A percentile compares a stretch with the other conserved stretches of the same genome.
Conservation (phyloP, 1,284 basidiomycete species). For the Malassezia brasiliensis region DNA sequence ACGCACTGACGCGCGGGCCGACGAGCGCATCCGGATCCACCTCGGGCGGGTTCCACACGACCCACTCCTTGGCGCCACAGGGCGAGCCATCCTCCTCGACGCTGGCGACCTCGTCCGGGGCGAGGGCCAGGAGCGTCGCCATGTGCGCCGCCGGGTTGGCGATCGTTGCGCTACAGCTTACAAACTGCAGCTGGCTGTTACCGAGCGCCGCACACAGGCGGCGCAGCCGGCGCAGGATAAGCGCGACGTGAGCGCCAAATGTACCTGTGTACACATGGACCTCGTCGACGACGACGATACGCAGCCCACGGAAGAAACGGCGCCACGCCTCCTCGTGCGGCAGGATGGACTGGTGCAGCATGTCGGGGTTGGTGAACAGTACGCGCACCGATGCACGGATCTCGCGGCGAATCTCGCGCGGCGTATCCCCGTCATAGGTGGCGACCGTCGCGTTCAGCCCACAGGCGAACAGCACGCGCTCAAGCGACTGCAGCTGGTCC, state of each 20-base stretch:
- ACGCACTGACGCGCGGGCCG: constrained; percentile 58
- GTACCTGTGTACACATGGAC: constrained; percentile 61
- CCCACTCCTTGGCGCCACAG: constrained; percentile 60
- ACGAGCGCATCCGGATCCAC: constrained; percentile 57
- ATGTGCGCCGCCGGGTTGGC: constrained; percentile 56
- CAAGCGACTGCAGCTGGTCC: constrained; percentile 59
- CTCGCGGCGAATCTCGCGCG: constrained; percentile 54
- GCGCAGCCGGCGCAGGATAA: constrained; percentile 53
- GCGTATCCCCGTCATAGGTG: constrained; percentile 83
- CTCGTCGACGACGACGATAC: constrained; percentile 73
- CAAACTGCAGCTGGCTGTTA: constrained; percentile 62
- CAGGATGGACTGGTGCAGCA: constrained; percentile 72
- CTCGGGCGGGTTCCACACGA: constrained; percentile 55
- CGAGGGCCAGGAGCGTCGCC: constrained; percentile 56
- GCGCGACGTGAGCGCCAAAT: constrained; percentile 38
- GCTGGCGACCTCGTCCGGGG: constrained; percentile 52
- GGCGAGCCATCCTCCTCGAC: constrained; percentile 75
- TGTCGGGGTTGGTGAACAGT: constrained; percentile 59
- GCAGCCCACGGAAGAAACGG: constrained; percentile 60
- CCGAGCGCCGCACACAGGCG: constrained; percentile 74
- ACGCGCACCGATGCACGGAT: constrained; percentile 49
- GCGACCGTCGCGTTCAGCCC: constrained; percentile 59
- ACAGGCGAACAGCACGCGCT: constrained; percentile 56
- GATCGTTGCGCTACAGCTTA: constrained; percentile 84
- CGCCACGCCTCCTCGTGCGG: constrained; percentile 78